Conservation (phyloP, 331 rosid species). For the Acacia concinna region DNA sequence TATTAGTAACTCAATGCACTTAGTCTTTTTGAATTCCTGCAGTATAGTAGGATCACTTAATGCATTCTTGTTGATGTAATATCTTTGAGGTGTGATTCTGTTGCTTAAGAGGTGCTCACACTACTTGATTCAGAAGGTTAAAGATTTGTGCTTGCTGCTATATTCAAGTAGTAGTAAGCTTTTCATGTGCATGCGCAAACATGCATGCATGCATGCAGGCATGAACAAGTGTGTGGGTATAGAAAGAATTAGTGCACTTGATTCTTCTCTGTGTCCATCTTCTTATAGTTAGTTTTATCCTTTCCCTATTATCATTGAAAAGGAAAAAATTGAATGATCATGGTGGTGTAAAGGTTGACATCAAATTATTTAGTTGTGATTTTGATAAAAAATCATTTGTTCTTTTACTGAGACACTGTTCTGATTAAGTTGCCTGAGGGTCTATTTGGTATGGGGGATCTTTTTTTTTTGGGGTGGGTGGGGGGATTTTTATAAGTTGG, state of each 20-base stretch:
- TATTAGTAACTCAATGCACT: conserved; percentile 28
- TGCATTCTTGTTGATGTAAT: conserved; percentile 15
- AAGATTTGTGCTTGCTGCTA: neutral
- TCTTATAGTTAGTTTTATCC: neutral
- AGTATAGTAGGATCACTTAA: conserved; percentile 16
- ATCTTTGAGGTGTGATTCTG: conserved; percentile 24
- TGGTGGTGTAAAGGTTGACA: conserved; percentile 16
- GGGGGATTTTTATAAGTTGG: too few species aligned
- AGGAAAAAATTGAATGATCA: neutral
- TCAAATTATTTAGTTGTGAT: conserved; percentile 22
- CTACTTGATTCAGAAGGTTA: conserved; percentile 18
- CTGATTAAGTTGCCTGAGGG: conserved; percentile 11
- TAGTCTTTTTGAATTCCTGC: conserved; percentile 7
- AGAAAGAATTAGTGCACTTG: neutral
- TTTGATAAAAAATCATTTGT: conserved; percentile 15
- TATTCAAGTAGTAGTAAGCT: neutral
- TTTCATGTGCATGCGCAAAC: too few species aligned
- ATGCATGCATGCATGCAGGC: neutral
- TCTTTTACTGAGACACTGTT: neutral
- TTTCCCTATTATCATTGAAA: neutral
- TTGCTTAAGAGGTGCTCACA: conserved; percentile 8
- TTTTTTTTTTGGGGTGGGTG: too few species aligned
- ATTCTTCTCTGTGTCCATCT: neutral
- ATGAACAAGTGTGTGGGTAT: neutral
- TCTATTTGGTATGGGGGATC: neutral